Base-by-base conservation (phyloP, 768 basidiomycete species). In the Phylloporus sp. region DNA sequence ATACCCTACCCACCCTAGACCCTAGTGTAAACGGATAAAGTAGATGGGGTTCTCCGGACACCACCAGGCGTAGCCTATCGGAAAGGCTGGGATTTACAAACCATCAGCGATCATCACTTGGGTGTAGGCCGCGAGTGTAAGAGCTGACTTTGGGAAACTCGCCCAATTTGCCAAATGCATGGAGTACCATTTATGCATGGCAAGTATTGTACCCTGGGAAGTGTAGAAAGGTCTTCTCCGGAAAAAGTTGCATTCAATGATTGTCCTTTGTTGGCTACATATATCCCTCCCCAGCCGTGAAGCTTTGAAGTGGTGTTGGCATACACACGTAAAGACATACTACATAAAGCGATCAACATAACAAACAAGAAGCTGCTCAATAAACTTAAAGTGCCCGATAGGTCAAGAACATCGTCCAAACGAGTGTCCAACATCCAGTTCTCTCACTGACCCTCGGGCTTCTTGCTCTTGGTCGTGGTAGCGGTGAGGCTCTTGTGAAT, bases 401-500 rank as follows among this genome's bases (percentile, higher is more conserved):
- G 31, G 14, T n/a, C 40, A 42, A 44, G 39, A 39, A 40, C 20
- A 31, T 38, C 20, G 20, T 52, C 48, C 48, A 49, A 37, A 42
- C 23, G 28, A 15, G 3, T 23, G 27, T 35, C 41, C 23, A 8
- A 38, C 18, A 26, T 37, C 38, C 34, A 44, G 13, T 28, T 14
- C 28, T 24, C 42, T 56, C 46, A 66, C 42, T 60, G 65, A 15
- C 52, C 64, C 50, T 65, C 64, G 6, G 48, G 77, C 68, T 81
- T 81, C 44, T 62, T 68, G 8, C 67, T 65, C 66, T 80, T 80
- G 39, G 68, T 65, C 36, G 70, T 72, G 21, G 70, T 67, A 2
- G 57, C 59, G 3, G 86, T 89, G 49, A 91, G 74, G 52, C 76
- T 81, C 77, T 89, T 89, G 76, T 91, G 89, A 54, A 91, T 90